Base-by-base conservation (phyloP, 2,329 filamentous ascomycete species). In the Clonostachys rosea region DNA sequence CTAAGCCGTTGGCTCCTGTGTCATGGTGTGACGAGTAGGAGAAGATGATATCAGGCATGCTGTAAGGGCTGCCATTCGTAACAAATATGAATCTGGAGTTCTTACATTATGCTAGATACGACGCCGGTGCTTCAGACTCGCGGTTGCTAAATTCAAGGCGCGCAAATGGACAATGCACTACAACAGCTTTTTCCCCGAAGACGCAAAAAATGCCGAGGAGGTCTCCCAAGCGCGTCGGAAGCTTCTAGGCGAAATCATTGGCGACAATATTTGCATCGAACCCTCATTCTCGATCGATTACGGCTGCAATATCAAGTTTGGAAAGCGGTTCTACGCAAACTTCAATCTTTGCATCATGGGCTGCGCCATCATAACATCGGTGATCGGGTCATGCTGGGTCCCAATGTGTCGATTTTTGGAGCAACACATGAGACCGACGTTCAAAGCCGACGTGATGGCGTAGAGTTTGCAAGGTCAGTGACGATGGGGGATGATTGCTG, bases 391-490 rank as follows among this genome's bases (percentile, higher is more conserved):
- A 67, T 88, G 53, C 75, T 91, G 46, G 89, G 86, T 0, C 86
- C 88, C 1, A 84, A 83, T 55, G 86, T 91, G 1, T 79, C 73
- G 43, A 77, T 92, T 46, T 89, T 82, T 58, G 79, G 81, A 3
- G 88, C 80, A 2, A 86, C 82, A 0, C 89, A 94, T 61, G 86
- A 88, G 43, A 70, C 86, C 0, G 86, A 87, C 54, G 70, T 77
- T 1, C 67, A 69, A 46, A 72, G 67, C 3, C 69, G 76, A 16
- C 63, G 74, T 20, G 68, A 75, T 35, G 64, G 63, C 12, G 63
- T 75, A 44, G 74, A 77, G 52, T 78, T 70, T 48, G 75, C 36
- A 12, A 61, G 60, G n/a, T 59, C 68, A 4, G 69, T 80, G 34
- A 60, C 54, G 3, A 78, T 80, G 36, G 75, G 69, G 2, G 69